Evolutionary conservation across 768 basidiomycete genomes (phyloP).

Genomic region (Calocera viscosa): DNA sequence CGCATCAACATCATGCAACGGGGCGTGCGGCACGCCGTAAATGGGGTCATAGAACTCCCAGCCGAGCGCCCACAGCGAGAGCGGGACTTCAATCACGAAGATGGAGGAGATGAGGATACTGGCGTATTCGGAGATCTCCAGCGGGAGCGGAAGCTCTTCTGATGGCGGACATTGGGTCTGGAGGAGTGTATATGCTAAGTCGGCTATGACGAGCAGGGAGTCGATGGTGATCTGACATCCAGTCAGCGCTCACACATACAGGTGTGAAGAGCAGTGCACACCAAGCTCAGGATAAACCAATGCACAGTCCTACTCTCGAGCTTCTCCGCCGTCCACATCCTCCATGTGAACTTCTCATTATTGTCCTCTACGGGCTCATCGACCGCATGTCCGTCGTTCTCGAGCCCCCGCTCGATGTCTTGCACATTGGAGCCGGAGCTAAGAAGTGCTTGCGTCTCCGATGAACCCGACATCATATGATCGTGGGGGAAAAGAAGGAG

Average conservation of each 20-base stretch:
- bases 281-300: constrained; percentile 45
- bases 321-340: constrained; percentile 30
- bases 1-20: constrained; percentile 64
- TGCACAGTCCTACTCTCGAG: constrained; percentile 47
- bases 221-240: constrained; percentile 38
- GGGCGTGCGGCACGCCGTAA: constrained; percentile 40
- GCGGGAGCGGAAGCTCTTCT: constrained; percentile 34
- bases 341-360: constrained; percentile 18
- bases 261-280: constrained; percentile 23
- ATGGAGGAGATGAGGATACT: constrained; percentile 57
- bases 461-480: no score
- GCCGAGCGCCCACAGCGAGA: constrained; percentile 56
- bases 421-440: not conserved
- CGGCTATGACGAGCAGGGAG: constrained; percentile 55
- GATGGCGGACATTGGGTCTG: constrained; percentile 25
- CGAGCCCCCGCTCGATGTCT: not conserved
- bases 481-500: no score
- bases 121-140: constrained; percentile 46
- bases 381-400: constrained; percentile 16
- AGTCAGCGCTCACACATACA: constrained; percentile 17
- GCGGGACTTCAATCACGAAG: constrained; percentile 67
- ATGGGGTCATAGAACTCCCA: constrained; percentile 49
- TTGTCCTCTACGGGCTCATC: constrained; percentile 14
- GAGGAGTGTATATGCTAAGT: constrained; percentile 57
- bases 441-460: no score